Conservation (phyloP, 192 early-diverging fungal species). For the Linnemannia elongata region DNA sequence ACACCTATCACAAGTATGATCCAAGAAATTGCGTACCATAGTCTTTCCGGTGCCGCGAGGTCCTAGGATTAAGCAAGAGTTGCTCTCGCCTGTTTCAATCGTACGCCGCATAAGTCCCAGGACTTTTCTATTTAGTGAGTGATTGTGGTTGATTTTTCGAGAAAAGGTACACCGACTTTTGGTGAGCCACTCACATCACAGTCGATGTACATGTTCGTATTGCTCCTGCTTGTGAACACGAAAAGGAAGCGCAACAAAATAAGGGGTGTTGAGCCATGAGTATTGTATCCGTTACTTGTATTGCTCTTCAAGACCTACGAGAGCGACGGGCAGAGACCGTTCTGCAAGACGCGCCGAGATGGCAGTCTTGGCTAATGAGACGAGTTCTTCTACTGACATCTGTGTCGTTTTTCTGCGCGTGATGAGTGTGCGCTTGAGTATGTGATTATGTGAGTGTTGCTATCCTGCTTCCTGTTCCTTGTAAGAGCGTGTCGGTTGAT, state of each 20-base stretch:
- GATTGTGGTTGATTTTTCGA: not conserved
- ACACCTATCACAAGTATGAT: not conserved
- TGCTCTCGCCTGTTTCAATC: conserved; percentile 81
- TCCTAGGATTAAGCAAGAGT: conserved; percentile 89
- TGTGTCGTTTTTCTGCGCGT: not conserved
- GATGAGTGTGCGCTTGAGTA: not conserved
- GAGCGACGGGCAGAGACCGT: conserved; percentile 43
- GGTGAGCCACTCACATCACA: not conserved
- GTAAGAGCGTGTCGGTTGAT: no score
- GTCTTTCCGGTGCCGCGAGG: conserved; percentile 71
- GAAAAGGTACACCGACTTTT: not conserved
- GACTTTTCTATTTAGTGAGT: conserved; percentile 60
- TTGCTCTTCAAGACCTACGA: conserved; percentile 63
- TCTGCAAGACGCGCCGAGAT: conserved; percentile 57
- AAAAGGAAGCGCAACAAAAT: not conserved
- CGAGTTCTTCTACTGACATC: conserved; percentile 11
- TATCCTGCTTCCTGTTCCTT: no score
- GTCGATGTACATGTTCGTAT: not conserved
- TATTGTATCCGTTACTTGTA: conserved; percentile 53
- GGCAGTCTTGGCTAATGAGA: conserved; percentile 24
- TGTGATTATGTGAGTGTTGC: not conserved
- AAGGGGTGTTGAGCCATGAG: not conserved
- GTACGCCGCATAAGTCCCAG: conserved; percentile 72
- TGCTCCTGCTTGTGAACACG: conserved; percentile 8
- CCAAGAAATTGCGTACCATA: conserved; percentile 11